Evolutionary conservation across 257 asterid species (phyloP), one percentile per base, ranked within the genome.

Genomic region (Scutellaria minor): DNA sequence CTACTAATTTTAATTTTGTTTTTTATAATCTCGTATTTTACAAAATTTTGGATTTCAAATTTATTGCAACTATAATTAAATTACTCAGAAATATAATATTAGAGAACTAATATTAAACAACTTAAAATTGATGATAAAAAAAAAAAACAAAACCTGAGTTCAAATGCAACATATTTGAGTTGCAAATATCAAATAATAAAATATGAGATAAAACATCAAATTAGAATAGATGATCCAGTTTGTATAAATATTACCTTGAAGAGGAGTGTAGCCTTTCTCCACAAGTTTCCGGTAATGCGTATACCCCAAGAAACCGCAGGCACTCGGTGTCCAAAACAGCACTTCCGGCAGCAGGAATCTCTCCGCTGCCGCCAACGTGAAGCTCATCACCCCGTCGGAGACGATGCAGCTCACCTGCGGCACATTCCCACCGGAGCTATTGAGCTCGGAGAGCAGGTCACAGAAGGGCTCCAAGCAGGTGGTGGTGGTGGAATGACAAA

Each of bases 401-500:
- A 83, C 77, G 6, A 86, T 80, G 57, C 86, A 81, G 27, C 82
- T 79, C 62, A 83, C 88, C 10, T 81, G 85, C n/a, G 89, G 89
- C 18, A 18, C 18, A 18, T 18, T 0, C 18, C 18, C 18, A 41
- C 1, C 72, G 1, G 79, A 59, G 51, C 61, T 15, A 7, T 73
- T 67, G 37, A 85, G 82, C 77, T 62, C 71, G 5, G 66, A 1
- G 10, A 87, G 55, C 37, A 87, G 84, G 65, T 48, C 73, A 15
- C 79, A 72, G 46, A 87, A 76, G 35, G 89, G 89, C 9, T 59
- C 85, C 44, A 67, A 45, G 69, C 92, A 84, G 6, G 78, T 72
- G 50, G 64, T 75, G 31, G 80, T 11, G 15, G 79, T 79, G 42
- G 89, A 77, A 0, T 3, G 68, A 12, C 80, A 79, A 0, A 84